Conservation (phyloP, 768 basidiomycete genomes). For the Boletus vermiculosoides region DNA sequence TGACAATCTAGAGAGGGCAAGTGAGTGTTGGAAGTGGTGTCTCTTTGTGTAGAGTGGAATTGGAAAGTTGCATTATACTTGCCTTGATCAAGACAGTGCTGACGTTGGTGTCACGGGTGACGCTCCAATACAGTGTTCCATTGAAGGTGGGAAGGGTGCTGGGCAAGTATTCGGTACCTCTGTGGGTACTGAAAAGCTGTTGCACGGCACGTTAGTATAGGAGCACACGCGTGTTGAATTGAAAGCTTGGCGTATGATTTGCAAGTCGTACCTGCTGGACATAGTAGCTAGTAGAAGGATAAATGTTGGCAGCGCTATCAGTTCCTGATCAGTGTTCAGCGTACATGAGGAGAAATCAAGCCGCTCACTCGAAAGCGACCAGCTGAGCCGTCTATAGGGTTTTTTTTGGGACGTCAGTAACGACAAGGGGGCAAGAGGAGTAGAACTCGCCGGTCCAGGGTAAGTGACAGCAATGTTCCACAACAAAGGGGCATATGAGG, state of each 20-base stretch:
- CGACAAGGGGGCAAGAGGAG: constrained; percentile 19
- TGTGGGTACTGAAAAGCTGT: constrained; percentile 60
- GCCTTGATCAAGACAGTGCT: constrained; percentile 57
- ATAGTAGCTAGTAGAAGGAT: constrained; percentile 59
- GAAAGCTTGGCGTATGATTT: too few species aligned
- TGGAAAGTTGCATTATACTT: background rate
- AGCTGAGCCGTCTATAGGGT: constrained; percentile 46
- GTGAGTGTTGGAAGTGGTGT: background rate
- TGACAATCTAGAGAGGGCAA: constrained; percentile 45
- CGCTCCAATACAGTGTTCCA: constrained; percentile 63
- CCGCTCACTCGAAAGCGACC: constrained; percentile 54
- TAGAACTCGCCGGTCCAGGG: constrained; percentile 46
- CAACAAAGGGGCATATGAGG: constrained; percentile 58
- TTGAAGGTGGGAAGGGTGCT: constrained; percentile 50
- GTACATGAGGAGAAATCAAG: background rate
- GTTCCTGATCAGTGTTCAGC: background rate
- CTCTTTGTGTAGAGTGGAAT: too few species aligned
- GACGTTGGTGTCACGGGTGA: constrained; percentile 30
- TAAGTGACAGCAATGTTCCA: constrained; percentile 42
- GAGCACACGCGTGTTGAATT: background rate
- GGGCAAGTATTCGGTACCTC: constrained; percentile 59
- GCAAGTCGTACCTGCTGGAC: constrained; percentile 47
- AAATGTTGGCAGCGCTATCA: constrained; percentile 46
- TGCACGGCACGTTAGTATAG: background rate
- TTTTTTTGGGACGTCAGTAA: background rate